Evolutionary conservation across 805 yeast species (phyloP).

Genomic region (Candida gorgasii): DNA sequence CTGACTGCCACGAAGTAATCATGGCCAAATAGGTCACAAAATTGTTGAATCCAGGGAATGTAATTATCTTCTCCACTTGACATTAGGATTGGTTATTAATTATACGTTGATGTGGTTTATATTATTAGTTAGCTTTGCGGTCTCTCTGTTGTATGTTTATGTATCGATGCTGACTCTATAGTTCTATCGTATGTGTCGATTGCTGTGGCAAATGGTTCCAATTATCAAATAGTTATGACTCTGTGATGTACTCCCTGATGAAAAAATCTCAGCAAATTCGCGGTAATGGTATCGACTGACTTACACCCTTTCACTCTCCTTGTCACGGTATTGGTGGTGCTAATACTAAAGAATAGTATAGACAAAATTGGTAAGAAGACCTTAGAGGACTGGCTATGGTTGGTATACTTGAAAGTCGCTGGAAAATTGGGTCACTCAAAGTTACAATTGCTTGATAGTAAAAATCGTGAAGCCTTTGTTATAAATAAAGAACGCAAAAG

Average conservation of each 20-base stretch:
- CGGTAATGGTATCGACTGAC: conserved; percentile 21
- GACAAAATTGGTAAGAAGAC: conserved; percentile 34
- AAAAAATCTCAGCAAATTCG: conserved; percentile 4
- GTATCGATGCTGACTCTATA: too few relatives aligned
- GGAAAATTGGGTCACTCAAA: conserved; percentile 34
- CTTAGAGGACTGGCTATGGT: conserved; percentile 41
- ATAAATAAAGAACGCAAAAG: conserved; percentile 54
- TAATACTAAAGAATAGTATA: conserved; percentile 38
- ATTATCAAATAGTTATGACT: too few relatives aligned
- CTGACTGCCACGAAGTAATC: conserved; percentile 91
- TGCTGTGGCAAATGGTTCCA: too few relatives aligned
- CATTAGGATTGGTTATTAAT: conserved; percentile 21
- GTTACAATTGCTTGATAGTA: conserved; percentile 23
- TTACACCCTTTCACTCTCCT: conserved; percentile 36
- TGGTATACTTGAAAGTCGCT: conserved; percentile 31
- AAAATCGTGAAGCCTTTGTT: conserved; percentile 45
- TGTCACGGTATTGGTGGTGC: conserved; percentile 32
- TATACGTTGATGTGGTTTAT: neutral
- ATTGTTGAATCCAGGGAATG: conserved; percentile 81
- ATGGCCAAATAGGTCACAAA: conserved; percentile 77
- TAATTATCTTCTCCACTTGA: conserved; percentile 53
- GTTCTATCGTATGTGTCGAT: too few relatives aligned
- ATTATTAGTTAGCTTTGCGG: neutral
- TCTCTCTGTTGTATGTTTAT: neutral
- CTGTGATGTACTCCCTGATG: neutral